Evolutionary conservation across 306 rosid species (phyloP), one percentile per base, ranked within the genome.

Genomic region (Quercus gilva): DNA sequence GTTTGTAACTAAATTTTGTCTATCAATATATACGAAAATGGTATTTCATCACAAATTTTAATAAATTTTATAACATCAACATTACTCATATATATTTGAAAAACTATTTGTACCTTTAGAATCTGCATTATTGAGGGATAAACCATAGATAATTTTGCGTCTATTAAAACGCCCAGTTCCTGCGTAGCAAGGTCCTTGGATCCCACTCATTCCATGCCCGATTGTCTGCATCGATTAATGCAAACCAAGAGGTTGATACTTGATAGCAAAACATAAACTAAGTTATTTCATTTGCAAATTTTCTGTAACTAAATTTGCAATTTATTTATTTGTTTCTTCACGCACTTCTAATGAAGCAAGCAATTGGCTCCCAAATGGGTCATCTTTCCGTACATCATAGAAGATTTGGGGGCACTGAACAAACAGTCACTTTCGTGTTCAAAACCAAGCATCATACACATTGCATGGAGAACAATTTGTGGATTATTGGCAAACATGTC

Each of bases 401-500:
- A 93, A 93, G 43, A 53, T 20, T n/a, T 89, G 94, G 5, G 82
- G 85, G 74, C 75, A 84, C 21, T 91, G 98, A 33, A 58, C 94
- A 77, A 83, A 93, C n/a, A 78, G 17, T 88, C 91, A 25, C 73
- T 72, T 49, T 82, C 75, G 13, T 58, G 63, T 65, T 86, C 53
- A n/a, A 93, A 55, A 72, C 84, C 87, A n/a, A 80, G 53, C 64
- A 93, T 64, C 53, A 88, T 64, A 67, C 93, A 93, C 85, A 93
- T 74, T 12, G 92, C 90, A 19, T 90, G 89, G 14, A 81, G 73
- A 58, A 73, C 57, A 33, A 83, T 69, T 51, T 90, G 82, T 2
- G 97, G 90, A 49, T 87, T 81, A 82, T 85, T 91, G 41, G 26
- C 91, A 77, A 75, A 78, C 97, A 93, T 91, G 85, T 93, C 98